Conservation (phyloP, 805 yeast species). For the Metschnikowia drakensbergensis region DNA sequence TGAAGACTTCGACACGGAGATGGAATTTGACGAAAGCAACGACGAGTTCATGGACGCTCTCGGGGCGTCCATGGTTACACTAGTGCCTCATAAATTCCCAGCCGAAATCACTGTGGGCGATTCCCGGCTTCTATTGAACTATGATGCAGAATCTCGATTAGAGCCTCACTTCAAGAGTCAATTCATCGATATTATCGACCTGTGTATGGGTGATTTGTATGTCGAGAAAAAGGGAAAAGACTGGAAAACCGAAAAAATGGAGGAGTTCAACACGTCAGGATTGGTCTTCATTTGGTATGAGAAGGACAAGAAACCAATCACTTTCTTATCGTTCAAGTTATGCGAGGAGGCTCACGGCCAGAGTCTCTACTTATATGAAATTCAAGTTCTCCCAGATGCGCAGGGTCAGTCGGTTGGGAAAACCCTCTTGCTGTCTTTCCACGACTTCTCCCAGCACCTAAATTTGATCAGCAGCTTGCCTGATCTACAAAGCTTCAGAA, state of each 20-base stretch:
- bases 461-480: neutral
- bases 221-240: constrained; percentile 27
- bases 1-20: neutral
- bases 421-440: constrained; percentile 33
- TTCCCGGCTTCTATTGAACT: neutral
- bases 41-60: constrained; percentile 9
- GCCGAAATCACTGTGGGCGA: neutral
- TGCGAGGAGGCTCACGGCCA: constrained; percentile 35
- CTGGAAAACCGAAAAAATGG: constrained; percentile 41
- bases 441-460: constrained; percentile 18
- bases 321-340: constrained; percentile 46
- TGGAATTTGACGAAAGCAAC: constrained; percentile 15
- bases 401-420: constrained; percentile 41
- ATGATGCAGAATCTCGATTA: constrained; percentile 3
- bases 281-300: constrained; percentile 40
- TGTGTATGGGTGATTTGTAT: constrained; percentile 29
- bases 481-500: constrained; percentile 9
- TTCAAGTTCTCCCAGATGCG: constrained; percentile 40
- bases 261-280: constrained; percentile 48
- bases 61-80: constrained; percentile 7
- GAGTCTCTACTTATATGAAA: constrained; percentile 52
- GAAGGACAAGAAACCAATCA: constrained; percentile 20
- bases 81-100: constrained; percentile 10
- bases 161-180: neutral
- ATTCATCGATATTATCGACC: constrained; percentile 24